Evolutionary conservation across 495 filamentous ascomycete species (phyloP), one percentile per base, ranked within the genome.

Genomic region (Neurospora sp.): DNA sequence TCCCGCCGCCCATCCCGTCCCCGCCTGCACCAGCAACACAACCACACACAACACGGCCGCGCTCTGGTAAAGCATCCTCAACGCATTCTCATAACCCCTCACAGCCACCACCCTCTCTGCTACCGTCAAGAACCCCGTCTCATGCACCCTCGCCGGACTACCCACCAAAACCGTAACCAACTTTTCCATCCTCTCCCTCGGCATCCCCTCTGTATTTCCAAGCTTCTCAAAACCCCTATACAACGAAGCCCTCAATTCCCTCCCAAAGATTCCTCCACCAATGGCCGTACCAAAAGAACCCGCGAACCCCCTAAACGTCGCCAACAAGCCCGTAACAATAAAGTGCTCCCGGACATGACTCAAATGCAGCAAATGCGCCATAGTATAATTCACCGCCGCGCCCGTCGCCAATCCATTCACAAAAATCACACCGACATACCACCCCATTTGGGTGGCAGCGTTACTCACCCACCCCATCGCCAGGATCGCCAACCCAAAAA

Each of bases 211-310:
- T 31, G 2, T 31, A 31, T 31, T 31, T 31, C 27, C 27, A 31
- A 31, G 27, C 27, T 3, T 31, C 12, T 46, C 35, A 75, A 94
- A 93, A 0, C 91, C 90, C 1, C 79, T 77, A 41, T 86, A 84
- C 1, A 95, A 81, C 1, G 83, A 79, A 1, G 70, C 77, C n/a
- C 87, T 85, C 54, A 94, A 78, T 8, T 87, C 82, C 4, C 92
- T 86, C 11, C 84, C 82, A 78, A 94, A 95, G 39, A 93, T 84
- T 0, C 92, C 92, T 1, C 92, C 92, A 8, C 92, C 92, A 23
- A 93, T 90, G 0, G 92, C 89, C 16, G 90, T 90, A 1, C 92
- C 92, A 74, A 94, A 94, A 72, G 86, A 89, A 4, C 90, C 92
- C 1, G 92, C 91, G 73, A 93, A 91, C 10, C 91, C 91, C 0